phyloP scores from a whole-genome alignment of 202 grass and related monocot genomes.

The Bolboschoenoplectus hybrid region DNA sequence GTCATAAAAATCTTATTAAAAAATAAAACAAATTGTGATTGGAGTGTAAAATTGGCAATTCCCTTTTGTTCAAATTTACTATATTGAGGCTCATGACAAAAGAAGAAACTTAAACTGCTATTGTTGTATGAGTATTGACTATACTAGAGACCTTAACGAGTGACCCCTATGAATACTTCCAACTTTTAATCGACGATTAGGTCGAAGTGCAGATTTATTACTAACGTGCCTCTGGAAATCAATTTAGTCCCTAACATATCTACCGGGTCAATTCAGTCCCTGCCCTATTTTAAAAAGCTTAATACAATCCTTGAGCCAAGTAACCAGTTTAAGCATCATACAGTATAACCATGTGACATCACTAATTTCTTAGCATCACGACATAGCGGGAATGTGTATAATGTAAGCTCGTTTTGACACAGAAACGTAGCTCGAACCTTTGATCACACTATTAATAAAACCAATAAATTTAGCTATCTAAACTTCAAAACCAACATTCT shows the following conservation, averaged over 20 bases:
- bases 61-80: not conserved
- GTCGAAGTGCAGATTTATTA: not conserved
- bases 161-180: not conserved
- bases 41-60: not conserved
- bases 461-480: constrained; percentile 29
- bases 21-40: not conserved
- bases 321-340: not conserved
- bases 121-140: too few relatives aligned
- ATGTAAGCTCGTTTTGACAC: not conserved
- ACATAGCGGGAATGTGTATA: not conserved
- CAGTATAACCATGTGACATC: not conserved
- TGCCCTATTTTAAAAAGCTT: not conserved
- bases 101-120: too few relatives aligned
- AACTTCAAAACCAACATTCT: not conserved
- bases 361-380: not conserved
- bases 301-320: not conserved
- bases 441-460: not conserved
- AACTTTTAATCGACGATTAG: not conserved
- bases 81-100: not conserved
- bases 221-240: not conserved
- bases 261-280: not conserved
- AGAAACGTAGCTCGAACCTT: not conserved
- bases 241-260: not conserved
- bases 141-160: constrained; percentile 6
- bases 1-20: constrained; percentile 5